Percentiles rank a stretch among this genome's conserved stretches.
phyloP scores from a whole-genome alignment of 495 filamentous ascomycete species.

The Penicillium parvum region DNA sequence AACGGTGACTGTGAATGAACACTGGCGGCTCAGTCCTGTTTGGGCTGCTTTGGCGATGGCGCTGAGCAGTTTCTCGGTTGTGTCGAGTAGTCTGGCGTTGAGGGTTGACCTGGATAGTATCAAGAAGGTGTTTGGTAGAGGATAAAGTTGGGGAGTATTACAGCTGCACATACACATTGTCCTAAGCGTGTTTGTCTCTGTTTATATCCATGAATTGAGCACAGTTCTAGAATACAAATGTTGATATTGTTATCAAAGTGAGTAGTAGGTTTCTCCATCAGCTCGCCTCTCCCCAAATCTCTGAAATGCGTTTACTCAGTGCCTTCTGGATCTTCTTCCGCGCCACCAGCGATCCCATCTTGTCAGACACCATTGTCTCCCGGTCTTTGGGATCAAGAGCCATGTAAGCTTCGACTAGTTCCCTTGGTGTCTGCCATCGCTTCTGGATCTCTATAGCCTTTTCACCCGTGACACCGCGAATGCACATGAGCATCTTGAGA shows the following conservation, averaged over 20 bases:
- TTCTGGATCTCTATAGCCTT: conserved; percentile 79
- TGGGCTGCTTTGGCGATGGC: conserved; percentile 90
- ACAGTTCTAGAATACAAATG: neutral
- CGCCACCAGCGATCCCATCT: conserved; percentile 54
- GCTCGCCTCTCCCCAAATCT: conserved; percentile 58
- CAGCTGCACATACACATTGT: neutral
- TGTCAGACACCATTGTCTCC: conserved; percentile 47
- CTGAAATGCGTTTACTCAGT: conserved; percentile 66
- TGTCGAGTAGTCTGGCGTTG: conserved; percentile 66
- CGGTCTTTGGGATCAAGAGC: conserved; percentile 44
- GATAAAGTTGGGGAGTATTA: conserved; percentile 1
- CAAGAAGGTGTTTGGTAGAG: conserved; percentile 16
- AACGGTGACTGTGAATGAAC: conserved; percentile 26
- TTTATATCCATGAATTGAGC: neutral
- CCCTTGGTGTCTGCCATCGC: conserved; percentile 66
- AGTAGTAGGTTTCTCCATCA: too few species aligned
- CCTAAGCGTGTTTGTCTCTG: neutral
- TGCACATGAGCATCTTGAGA: conserved; percentile 87
- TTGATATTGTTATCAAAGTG: neutral
- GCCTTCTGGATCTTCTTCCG: conserved; percentile 62
- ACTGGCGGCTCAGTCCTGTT: conserved; percentile 65
- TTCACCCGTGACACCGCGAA: conserved; percentile 69
- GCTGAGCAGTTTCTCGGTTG: conserved; percentile 75
- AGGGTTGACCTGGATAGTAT: conserved; percentile 37
- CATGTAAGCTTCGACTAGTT: conserved; percentile 65